These are phyloP conservation scores for Corymbia calophylla DNA, from an alignment of 441 rosid species.

Conservation along the genomic window DNA sequence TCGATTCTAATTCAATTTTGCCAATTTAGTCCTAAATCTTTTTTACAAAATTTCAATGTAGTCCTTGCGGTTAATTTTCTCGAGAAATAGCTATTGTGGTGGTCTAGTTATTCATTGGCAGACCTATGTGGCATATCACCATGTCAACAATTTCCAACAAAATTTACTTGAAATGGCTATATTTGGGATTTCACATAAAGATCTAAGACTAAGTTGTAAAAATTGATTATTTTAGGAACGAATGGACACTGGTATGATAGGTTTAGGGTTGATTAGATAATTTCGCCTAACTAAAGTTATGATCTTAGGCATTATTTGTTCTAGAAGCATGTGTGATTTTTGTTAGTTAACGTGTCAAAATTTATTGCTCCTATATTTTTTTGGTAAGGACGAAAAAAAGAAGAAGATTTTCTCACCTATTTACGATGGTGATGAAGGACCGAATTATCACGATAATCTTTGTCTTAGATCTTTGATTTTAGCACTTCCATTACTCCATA, in stretches of 20 bases:
- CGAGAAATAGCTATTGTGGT: neutral
- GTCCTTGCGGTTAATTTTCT: neutral
- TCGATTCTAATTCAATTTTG: neutral
- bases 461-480: neutral
- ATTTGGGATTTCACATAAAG: neutral
- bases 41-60: neutral
- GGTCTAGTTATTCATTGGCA: neutral
- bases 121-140: neutral
- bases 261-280: neutral
- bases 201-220: rapidly evolving
- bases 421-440: neutral
- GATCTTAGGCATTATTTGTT: neutral
- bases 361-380: neutral
- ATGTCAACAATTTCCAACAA: neutral
- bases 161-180: neutral
- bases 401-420: neutral
- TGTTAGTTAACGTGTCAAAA: neutral
- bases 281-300: neutral
- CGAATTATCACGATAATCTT: neutral
- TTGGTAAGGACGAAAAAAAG: neutral
- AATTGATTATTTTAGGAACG: neutral
- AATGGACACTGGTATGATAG: neutral
- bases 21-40: too few relatives aligned
- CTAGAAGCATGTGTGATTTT: neutral
- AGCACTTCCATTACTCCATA: neutral